Evolutionary conservation across 495 filamentous ascomycete genomes (phyloP).

Genomic region (Penicillium coffeae): DNA sequence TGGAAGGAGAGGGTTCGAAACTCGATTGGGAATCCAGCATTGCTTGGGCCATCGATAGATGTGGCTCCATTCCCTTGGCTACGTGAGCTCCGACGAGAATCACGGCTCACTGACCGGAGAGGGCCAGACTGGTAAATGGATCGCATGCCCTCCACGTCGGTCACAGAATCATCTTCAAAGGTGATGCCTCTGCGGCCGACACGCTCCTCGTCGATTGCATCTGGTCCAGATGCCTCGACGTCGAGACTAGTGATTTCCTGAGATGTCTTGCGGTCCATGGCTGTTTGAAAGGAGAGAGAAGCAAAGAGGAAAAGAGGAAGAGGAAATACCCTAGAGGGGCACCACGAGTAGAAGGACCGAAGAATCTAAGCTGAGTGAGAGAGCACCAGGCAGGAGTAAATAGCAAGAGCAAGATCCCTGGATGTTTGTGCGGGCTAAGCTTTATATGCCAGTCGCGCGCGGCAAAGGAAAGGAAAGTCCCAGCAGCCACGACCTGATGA

Average conservation of each 20-base stretch:
- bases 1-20: conserved; percentile 47
- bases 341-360: conserved; percentile 3
- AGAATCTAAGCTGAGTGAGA: neutral
- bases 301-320: neutral
- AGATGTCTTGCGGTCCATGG: conserved; percentile 7
- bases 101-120: conserved; percentile 21
- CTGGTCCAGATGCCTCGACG: conserved; percentile 13
- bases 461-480: neutral
- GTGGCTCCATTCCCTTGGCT: conserved; percentile 13
- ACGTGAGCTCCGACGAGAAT: conserved; percentile 16
- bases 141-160: conserved; percentile 16
- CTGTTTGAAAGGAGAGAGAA: neutral
- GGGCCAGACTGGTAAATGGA: conserved; percentile 21
- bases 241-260: conserved; percentile 14
- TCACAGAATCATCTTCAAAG: conserved; percentile 17
- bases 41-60: conserved; percentile 4
- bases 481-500: conserved; percentile 3
- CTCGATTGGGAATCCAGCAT: conserved; percentile 35
- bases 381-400: neutral
- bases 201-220: conserved; percentile 13
- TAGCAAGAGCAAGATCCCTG: neutral
- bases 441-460: conserved; percentile 11
- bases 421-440: neutral
- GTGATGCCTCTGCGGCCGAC: conserved; percentile 17
- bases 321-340: conserved; percentile 7